A percentile compares a stretch with the other conserved stretches of the same genome.
These are phyloP conservation scores for Gaeumannomyces sp. DNA, from an alignment of 2,329 filamentous ascomycete genomes.

Conservation along the genomic window DNA sequence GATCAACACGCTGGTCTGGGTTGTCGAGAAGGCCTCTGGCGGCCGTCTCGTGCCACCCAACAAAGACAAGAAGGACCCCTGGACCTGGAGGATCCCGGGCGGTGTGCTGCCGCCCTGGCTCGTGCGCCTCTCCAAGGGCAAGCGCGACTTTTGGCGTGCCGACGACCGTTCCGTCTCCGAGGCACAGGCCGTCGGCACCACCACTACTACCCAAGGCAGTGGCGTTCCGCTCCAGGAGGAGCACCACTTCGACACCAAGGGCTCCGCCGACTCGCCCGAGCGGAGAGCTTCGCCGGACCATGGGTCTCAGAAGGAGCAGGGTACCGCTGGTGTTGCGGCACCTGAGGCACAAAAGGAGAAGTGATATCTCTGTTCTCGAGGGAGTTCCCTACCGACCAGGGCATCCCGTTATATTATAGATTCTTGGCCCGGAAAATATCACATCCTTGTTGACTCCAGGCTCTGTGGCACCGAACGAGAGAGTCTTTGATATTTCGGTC, in stretches of 20 bases:
- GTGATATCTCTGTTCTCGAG: not conserved
- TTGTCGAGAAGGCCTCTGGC: slow-evolving; percentile 58
- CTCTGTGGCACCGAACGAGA: not conserved
- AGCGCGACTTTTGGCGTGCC: slow-evolving; percentile 65
- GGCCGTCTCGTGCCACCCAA: slow-evolving; percentile 70
- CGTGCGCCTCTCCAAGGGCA: slow-evolving; percentile 54
- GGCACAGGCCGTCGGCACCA: not conserved
- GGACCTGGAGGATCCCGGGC: slow-evolving; percentile 72
- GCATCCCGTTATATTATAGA: too few relatives aligned
- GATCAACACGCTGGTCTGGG: slow-evolving; percentile 66
- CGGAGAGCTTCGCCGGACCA: slow-evolving; percentile 4
- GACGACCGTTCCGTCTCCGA: slow-evolving; percentile 5
- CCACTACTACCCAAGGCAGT: not conserved
- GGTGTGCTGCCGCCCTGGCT: slow-evolving; percentile 73
- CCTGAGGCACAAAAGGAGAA: not conserved
- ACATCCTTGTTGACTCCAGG: not conserved
- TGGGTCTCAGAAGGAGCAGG: not conserved
- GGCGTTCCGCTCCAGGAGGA: slow-evolving; percentile 4
- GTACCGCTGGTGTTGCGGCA: not conserved
- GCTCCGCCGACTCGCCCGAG: slow-evolving; percentile 5
- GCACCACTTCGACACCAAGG: slow-evolving; percentile 2
- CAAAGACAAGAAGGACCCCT: slow-evolving; percentile 70
- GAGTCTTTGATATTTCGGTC: too few relatives aligned
- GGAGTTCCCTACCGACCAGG: too few relatives aligned
- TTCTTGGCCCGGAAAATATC: not conserved